A percentile compares a stretch with the other conserved stretches of the same genome.
Conservation (phyloP, 148 eudicot species). For the Amaranthus palmeri region DNA sequence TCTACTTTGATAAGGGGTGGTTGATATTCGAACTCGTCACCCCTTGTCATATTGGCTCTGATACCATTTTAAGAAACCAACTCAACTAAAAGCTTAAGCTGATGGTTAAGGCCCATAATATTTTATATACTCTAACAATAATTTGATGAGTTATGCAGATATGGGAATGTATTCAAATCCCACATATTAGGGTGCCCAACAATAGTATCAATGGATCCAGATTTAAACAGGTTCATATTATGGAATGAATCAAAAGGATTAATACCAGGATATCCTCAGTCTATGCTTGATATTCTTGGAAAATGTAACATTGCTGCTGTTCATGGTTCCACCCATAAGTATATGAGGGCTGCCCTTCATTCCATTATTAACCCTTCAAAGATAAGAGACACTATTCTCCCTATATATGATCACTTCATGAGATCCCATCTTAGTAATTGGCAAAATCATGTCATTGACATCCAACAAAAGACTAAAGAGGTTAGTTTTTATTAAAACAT, state of each 20-base stretch:
- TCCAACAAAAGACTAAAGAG: constrained; percentile 88
- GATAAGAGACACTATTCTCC: constrained; percentile 65
- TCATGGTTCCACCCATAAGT: constrained; percentile 88
- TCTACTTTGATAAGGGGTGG: no score
- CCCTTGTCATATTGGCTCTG: no score
- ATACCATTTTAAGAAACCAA: no score
- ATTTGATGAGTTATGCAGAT: constrained; percentile 33
- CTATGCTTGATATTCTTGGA: constrained; percentile 84
- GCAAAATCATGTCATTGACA: constrained; percentile 62
- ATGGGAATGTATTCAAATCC: constrained; percentile 82
- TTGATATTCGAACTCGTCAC: no score
- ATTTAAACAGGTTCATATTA: constrained; percentile 67
- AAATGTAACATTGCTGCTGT: constrained; percentile 97
- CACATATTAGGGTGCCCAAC: constrained; percentile 94
- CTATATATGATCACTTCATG: constrained; percentile 78
- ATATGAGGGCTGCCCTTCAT: constrained; percentile 89
- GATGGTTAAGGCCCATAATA: no score
- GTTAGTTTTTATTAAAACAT: constrained; percentile 24
- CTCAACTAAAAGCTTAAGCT: no score
- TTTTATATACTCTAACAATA: no score
- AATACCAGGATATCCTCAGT: constrained; percentile 91
- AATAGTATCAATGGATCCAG: constrained; percentile 88
- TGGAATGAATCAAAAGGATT: constrained; percentile 84
- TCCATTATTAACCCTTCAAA: constrained; percentile 71
- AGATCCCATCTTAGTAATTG: constrained; percentile 74